phyloP scores from a whole-genome alignment of 2,329 filamentous ascomycete genomes.

The Venturia carpophila region DNA sequence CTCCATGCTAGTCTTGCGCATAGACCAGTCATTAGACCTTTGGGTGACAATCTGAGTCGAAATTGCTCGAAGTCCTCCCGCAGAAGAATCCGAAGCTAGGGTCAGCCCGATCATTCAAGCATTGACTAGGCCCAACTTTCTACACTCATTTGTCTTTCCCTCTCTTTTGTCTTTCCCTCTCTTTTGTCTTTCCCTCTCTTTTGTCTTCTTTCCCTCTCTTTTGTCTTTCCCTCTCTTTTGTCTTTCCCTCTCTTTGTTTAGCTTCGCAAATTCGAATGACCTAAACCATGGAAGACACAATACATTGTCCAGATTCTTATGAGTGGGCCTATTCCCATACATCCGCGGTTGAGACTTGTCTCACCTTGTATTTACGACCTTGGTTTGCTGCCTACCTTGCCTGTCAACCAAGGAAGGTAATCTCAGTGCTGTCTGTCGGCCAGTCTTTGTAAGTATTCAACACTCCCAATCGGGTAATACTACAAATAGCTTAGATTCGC shows the following conservation, averaged over 20 bases:
- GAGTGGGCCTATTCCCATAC: background rate
- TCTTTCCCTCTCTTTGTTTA: conserved; percentile 7
- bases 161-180: too few species aligned
- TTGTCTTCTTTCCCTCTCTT: too few species aligned
- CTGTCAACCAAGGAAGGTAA: background rate
- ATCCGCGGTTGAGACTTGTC: background rate
- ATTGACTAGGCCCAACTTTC: background rate
- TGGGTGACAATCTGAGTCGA: background rate
- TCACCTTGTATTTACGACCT: background rate
- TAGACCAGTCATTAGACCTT: background rate
- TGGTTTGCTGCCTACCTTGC: background rate
- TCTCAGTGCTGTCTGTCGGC: conserved; percentile 3
- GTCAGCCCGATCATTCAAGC: too few species aligned
- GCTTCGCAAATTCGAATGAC: background rate
- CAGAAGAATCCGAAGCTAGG: background rate
- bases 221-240: background rate
- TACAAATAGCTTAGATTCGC: conserved; percentile 3
- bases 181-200: too few species aligned
- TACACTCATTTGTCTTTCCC: background rate
- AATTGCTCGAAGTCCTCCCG: too few species aligned
- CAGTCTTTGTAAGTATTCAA: conserved; percentile 2
- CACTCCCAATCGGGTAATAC: conserved; percentile 8
- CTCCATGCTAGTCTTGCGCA: background rate
- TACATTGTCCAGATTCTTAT: conserved; percentile 6
- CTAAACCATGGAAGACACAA: background rate